A percentile compares a stretch with the other conserved stretches of the same genome.
phyloP scores from a whole-genome alignment of 106 monocot species.

The Dioscorea zingiberensis region DNA sequence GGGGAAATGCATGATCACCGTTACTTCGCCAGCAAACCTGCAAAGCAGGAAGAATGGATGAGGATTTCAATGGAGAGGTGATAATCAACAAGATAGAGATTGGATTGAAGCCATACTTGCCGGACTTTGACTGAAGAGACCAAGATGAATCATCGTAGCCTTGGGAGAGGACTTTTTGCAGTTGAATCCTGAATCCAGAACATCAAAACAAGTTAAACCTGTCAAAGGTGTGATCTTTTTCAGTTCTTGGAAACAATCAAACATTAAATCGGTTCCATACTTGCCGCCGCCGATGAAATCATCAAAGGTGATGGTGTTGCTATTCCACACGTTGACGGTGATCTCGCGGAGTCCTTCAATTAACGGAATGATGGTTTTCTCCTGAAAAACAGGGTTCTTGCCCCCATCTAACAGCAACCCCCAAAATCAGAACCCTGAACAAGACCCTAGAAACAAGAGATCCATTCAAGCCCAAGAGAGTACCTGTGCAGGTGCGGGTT shows the following conservation, averaged over 20 bases:
- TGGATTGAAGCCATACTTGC: constrained; percentile 30
- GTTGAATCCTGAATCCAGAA: constrained; percentile 31
- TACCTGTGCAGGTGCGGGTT: constrained; percentile 83
- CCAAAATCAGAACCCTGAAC: neutral
- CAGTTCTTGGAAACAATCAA: neutral
- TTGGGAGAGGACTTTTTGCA: constrained; percentile 51
- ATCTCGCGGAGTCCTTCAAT: constrained; percentile 68
- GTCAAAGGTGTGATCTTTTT: too few relatives aligned
- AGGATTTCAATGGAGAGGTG: neutral
- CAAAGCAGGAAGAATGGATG: neutral
- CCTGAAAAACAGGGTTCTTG: constrained; percentile 59
- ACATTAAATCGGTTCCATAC: constrained; percentile 6
- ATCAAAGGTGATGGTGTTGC: constrained; percentile 51
- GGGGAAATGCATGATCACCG: constrained; percentile 68
- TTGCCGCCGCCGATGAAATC: constrained; percentile 57
- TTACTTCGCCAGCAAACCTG: constrained; percentile 82
- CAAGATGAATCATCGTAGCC: constrained; percentile 73
- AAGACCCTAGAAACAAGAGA: neutral
- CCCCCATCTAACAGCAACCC: constrained; percentile 52
- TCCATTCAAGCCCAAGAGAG: too few relatives aligned
- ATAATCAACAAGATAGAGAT: too few relatives aligned
- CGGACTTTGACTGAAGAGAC: constrained; percentile 49
- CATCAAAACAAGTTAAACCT: neutral
- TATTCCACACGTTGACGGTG: constrained; percentile 49
- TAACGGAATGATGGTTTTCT: constrained; percentile 51